A percentile compares a stretch with the other conserved stretches of the same genome.
These are phyloP conservation scores for Olyra latifolia DNA, from an alignment of 176 grass and related monocot genomes.

Conservation along the genomic window DNA sequence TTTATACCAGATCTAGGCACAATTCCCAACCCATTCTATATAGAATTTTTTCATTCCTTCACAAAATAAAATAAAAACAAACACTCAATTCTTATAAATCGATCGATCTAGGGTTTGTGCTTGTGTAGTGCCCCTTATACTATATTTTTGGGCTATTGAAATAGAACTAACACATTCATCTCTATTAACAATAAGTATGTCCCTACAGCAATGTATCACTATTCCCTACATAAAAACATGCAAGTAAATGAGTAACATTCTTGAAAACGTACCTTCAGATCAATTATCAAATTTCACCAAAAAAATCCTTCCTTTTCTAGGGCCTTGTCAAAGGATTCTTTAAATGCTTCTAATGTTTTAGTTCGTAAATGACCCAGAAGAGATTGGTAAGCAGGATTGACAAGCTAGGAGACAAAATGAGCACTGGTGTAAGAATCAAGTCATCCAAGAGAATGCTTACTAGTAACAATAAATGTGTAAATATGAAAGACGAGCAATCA, in stretches of 20 bases:
- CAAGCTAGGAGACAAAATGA: constrained; percentile 53
- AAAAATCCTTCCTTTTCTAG: constrained; percentile 71
- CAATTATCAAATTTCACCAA: constrained; percentile 83
- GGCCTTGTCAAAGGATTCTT: constrained; percentile 76
- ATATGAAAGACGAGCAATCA: not conserved
- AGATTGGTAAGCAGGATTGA: constrained; percentile 87
- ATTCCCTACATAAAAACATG: not conserved
- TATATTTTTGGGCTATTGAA: too few species aligned
- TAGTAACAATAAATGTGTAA: constrained; percentile 27
- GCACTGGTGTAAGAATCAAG: constrained; percentile 18
- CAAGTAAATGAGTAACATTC: constrained; percentile 15
- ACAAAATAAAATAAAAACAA: not conserved
- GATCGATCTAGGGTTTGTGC: too few species aligned
- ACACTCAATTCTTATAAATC: too few species aligned
- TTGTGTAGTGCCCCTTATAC: too few species aligned
- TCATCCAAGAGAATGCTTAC: constrained; percentile 1
- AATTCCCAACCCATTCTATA: not conserved
- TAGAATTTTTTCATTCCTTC: not conserved
- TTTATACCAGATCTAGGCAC: not conserved
- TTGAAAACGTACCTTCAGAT: constrained; percentile 73
- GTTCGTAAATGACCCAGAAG: constrained; percentile 80
- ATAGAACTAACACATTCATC: too few species aligned
- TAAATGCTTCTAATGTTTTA: constrained; percentile 79
- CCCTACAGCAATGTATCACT: constrained; percentile 6
- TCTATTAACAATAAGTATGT: not conserved